These are phyloP conservation scores for Talaromyces albobiverticillius DNA, from an alignment of 2,329 filamentous ascomycete genomes.

Conservation along the genomic window DNA sequence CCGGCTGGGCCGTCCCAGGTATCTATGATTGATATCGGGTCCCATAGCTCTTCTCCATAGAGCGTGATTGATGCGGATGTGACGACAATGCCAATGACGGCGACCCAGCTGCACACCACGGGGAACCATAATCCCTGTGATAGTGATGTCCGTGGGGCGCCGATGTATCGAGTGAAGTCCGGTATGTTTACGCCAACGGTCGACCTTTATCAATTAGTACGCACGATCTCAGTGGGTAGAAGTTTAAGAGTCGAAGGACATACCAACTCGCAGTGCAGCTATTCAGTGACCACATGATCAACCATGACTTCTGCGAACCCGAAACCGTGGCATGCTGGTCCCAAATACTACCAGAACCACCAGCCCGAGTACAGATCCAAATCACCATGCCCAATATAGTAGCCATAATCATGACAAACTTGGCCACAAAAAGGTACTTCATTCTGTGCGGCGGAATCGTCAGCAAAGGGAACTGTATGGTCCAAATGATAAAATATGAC, in stretches of 20 bases:
- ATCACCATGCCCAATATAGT: slow-evolving; percentile 2
- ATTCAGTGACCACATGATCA: neutral
- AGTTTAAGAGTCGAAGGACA: too few species aligned
- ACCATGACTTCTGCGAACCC: neutral
- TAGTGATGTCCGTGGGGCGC: neutral
- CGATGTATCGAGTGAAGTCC: slow-evolving; percentile 1
- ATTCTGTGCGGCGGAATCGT: slow-evolving; percentile 1
- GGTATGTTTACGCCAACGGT: slow-evolving; percentile 1
- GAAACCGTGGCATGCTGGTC: neutral
- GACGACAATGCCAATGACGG: neutral
- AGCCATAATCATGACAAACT: neutral
- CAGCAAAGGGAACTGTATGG: neutral
- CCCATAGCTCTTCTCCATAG: neutral
- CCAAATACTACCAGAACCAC: neutral
- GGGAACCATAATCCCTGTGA: slow-evolving; percentile 3
- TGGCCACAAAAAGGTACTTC: neutral
- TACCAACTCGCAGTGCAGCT: neutral
- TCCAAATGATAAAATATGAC: slow-evolving; percentile 1
- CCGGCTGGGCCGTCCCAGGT: neutral
- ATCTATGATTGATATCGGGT: slow-evolving; percentile 2
- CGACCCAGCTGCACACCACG: slow-evolving; percentile 4
- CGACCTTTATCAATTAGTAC: neutral
- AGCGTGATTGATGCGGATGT: neutral
- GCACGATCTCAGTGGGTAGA: too few species aligned
- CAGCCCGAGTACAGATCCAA: neutral